Evolutionary conservation across 768 basidiomycete genomes (phyloP).

Genomic region (Hortiboletus flavorubellus): DNA sequence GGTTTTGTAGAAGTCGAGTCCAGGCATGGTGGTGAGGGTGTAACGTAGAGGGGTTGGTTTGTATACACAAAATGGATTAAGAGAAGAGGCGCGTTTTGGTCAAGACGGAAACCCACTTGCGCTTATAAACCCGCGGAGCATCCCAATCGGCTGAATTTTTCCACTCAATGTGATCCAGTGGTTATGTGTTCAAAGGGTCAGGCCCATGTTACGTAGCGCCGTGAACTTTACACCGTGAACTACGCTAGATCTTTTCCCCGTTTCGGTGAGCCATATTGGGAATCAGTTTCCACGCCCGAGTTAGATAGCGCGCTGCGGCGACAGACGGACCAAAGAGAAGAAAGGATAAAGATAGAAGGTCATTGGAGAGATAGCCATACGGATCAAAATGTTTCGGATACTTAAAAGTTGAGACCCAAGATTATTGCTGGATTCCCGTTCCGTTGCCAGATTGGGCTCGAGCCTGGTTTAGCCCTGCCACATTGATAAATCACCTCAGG

Average conservation of each 20-base stretch:
- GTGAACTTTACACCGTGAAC: constrained; percentile 3
- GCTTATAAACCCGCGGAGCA: constrained; percentile 19
- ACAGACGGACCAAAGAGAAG: constrained; percentile 20
- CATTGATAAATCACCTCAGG: constrained; percentile 11
- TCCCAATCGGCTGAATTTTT: constrained; percentile 14
- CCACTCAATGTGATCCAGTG: constrained; percentile 4
- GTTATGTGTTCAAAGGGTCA: constrained; percentile 22
- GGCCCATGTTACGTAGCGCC: constrained; percentile 21
- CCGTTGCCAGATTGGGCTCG: constrained; percentile 6
- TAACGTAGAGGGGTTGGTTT: constrained; percentile 4
- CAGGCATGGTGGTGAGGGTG: constrained; percentile 27
- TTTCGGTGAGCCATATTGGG: constrained; percentile 7
- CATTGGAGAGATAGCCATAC: constrained; percentile 3
- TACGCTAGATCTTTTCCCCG: constrained; percentile 5
- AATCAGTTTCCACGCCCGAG: constrained; percentile 6
- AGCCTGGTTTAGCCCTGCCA: constrained; percentile 2
- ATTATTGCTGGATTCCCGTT: background rate
- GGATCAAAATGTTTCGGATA: constrained; percentile 1
- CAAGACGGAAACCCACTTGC: background rate
- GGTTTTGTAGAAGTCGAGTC: constrained; percentile 32
- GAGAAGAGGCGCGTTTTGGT: background rate
- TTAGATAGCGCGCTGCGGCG: constrained; percentile 15
- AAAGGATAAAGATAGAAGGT: constrained; percentile 11
- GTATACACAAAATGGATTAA: constrained; percentile 26
- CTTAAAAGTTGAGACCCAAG: background rate